These are phyloP conservation scores for Letharia columbiana DNA, from an alignment of 495 filamentous ascomycete genomes.

Conservation along the genomic window DNA sequence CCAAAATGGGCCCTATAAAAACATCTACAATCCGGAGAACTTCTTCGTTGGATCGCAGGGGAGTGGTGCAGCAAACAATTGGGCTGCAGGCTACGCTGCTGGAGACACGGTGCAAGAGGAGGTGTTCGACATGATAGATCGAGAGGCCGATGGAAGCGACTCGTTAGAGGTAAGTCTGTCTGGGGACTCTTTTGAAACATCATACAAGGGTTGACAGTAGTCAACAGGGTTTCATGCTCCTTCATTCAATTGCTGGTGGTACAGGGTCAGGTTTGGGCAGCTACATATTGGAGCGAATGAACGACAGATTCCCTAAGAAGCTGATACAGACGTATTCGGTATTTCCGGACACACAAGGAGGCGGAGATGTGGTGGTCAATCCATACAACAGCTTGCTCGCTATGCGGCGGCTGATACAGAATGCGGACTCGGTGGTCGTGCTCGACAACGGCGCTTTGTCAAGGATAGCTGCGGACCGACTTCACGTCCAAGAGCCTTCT, in stretches of 20 bases:
- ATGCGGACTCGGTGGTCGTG: conserved; percentile 96
- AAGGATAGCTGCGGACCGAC: conserved; percentile 84
- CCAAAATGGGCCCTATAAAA: conserved; percentile 85
- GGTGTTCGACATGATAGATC: conserved; percentile 98
- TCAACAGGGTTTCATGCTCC: conserved; percentile 82
- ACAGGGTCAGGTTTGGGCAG: conserved; percentile 92
- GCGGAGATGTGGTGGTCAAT: conserved; percentile 87
- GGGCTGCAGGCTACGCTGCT: conserved; percentile 90
- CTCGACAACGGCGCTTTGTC: conserved; percentile 92
- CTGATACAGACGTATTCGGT: conserved; percentile 98
- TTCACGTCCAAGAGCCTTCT: conserved; percentile 89
- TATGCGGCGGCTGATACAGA: conserved; percentile 83
- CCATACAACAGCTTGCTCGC: conserved; percentile 95
- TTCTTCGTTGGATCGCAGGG: conserved; percentile 91
- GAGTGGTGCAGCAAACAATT: conserved; percentile 92
- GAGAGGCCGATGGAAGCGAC: conserved; percentile 95
- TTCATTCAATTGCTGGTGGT: conserved; percentile 95
- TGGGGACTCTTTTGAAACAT: neutral
- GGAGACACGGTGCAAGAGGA: conserved; percentile 91
- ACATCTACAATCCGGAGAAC: conserved; percentile 99
- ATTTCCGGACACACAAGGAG: conserved; percentile 81
- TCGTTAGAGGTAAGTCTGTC: conserved; percentile 64
- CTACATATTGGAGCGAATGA: conserved; percentile 91
- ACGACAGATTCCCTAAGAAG: conserved; percentile 97
- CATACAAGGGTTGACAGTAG: neutral